phyloP scores from a whole-genome alignment of 495 filamentous ascomycete genomes.

The Annulohypoxylon moriforme region DNA sequence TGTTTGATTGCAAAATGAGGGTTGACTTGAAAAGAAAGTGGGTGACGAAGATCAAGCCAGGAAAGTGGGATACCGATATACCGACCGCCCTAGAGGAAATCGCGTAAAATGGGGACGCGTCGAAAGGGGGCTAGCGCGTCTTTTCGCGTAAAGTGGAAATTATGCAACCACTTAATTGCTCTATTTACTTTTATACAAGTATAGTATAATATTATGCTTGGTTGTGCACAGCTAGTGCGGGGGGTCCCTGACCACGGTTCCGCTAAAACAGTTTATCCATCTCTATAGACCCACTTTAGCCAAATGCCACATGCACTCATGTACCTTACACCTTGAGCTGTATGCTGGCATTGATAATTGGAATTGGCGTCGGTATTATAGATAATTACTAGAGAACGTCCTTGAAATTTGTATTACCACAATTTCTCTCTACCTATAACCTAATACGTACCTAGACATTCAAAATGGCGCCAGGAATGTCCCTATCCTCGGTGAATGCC shows the following conservation, averaged over 20 bases:
- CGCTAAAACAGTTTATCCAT: slow-evolving; percentile 43
- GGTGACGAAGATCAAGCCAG: slow-evolving; percentile 7
- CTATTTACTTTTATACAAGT: slow-evolving; percentile 7
- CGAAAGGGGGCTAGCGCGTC: slow-evolving; percentile 32
- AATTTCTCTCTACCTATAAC: not conserved
- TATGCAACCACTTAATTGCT: slow-evolving; percentile 26
- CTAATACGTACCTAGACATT: slow-evolving; percentile 11
- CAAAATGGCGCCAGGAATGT: slow-evolving; percentile 69
- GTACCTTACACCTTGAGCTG: slow-evolving; percentile 26
- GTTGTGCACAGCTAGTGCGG: not conserved
- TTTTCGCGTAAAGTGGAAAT: slow-evolving; percentile 46
- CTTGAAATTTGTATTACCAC: slow-evolving; percentile 14
- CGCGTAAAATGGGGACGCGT: slow-evolving; percentile 37
- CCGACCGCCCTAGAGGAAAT: slow-evolving; percentile 31
- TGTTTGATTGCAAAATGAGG: not conserved
- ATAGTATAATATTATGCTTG: slow-evolving; percentile 7
- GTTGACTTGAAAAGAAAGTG: slow-evolving; percentile 27
- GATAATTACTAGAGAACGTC: slow-evolving; percentile 16
- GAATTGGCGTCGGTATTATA: slow-evolving; percentile 22
- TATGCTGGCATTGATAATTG: slow-evolving; percentile 3
- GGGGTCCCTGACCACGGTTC: slow-evolving; percentile 21
- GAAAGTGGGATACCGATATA: slow-evolving; percentile 23
- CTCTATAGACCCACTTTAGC: slow-evolving; percentile 1
- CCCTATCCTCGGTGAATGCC: slow-evolving; percentile 91
- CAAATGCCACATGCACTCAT: slow-evolving; percentile 42